Percentiles rank a stretch among this genome's conserved stretches.
phyloP scores from a whole-genome alignment of 768 basidiomycete species.

The Podaxis mareebaensis region DNA sequence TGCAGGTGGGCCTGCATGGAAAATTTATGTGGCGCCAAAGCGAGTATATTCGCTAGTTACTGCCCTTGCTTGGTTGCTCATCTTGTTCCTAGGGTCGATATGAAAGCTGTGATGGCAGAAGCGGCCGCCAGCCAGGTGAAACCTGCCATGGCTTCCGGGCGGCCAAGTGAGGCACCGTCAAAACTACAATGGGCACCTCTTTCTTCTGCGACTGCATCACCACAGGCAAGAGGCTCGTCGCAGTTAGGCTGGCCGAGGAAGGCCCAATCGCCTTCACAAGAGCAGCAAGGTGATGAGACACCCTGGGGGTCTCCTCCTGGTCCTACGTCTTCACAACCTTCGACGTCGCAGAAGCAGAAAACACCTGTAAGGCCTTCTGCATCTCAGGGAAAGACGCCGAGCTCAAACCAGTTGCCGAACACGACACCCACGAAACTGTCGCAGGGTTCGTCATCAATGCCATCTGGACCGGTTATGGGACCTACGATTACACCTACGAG shows the following conservation, averaged over 20 bases:
- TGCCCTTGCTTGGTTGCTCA: slow-evolving; percentile 13
- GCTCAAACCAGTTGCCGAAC: neutral
- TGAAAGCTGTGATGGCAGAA: slow-evolving; percentile 87
- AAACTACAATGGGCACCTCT: neutral
- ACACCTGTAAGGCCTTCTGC: neutral
- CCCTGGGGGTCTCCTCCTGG: neutral
- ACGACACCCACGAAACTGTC: neutral
- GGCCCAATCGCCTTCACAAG: neutral
- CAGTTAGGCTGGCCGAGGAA: neutral
- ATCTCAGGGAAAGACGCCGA: neutral
- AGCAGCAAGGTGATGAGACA: neutral
- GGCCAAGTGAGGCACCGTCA: neutral
- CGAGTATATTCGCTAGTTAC: slow-evolving; percentile 29
- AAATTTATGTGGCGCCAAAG: slow-evolving; percentile 50
- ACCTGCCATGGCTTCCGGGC: slow-evolving; percentile 5
- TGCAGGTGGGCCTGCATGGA: slow-evolving; percentile 43
- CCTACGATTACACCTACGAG: slow-evolving; percentile 66
- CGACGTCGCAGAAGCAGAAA: slow-evolving; percentile 7
- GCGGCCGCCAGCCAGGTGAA: slow-evolving; percentile 36
- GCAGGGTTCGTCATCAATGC: slow-evolving; percentile 9
- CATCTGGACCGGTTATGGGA: slow-evolving; percentile 46
- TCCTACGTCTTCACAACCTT: neutral
- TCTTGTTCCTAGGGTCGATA: slow-evolving; percentile 61
- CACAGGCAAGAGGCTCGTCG: neutral
- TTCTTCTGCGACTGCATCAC: neutral